phyloP scores from a whole-genome alignment of 257 asterid species.

The Paraleonurus japonicus region DNA sequence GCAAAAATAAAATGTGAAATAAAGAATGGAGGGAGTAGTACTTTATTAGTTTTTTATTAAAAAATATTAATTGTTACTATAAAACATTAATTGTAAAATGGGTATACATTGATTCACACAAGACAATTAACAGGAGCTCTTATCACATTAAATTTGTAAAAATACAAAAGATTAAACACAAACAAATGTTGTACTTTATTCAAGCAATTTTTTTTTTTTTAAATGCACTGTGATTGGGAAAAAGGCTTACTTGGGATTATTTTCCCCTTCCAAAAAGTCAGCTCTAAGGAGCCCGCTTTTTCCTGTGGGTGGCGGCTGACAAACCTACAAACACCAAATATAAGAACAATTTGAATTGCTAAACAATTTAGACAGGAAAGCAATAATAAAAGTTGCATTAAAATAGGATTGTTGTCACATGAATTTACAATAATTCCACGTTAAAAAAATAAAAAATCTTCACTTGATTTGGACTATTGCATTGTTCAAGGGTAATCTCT shows the following conservation, averaged over 20 bases:
- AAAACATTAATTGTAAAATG: too few relatives aligned
- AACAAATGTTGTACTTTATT: neutral
- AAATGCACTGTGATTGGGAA: neutral
- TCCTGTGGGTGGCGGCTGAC: conserved; percentile 84
- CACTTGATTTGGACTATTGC: neutral
- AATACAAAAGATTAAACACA: neutral
- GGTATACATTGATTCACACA: too few relatives aligned
- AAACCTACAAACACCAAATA: conserved; percentile 49
- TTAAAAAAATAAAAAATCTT: neutral
- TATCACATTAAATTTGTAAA: neutral
- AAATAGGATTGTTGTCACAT: neutral
- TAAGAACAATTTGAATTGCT: conserved; percentile 11
- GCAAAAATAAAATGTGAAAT: too few relatives aligned
- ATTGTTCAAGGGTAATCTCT: neutral
- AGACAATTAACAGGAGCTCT: neutral
- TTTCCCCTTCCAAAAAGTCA: conserved; percentile 60
- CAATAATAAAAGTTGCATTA: neutral
- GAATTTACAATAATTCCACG: neutral
- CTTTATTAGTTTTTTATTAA: too few relatives aligned
- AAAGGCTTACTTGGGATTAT: conserved; percentile 62
- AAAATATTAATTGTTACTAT: too few relatives aligned
- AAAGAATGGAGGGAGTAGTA: too few relatives aligned
- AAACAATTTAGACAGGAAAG: neutral
- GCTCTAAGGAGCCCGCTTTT: conserved; percentile 88
- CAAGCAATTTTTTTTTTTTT: neutral